phyloP scores from a whole-genome alignment of 2,329 filamentous ascomycete species.

The Sporothrix phasma region DNA sequence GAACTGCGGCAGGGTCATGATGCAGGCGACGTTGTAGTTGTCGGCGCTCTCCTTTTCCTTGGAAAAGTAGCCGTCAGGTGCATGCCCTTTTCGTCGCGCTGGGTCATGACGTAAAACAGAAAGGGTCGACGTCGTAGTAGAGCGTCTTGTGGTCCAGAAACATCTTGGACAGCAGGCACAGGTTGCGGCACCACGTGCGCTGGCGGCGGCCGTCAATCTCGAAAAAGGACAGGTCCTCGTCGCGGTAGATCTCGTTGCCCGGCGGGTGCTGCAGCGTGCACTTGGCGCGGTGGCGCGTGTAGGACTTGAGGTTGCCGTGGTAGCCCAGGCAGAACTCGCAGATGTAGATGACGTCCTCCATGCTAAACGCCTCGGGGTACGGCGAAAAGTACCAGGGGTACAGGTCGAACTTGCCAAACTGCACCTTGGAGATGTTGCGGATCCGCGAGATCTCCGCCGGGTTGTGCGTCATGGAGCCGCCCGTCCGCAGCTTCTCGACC shows the following conservation, averaged over 20 bases:
- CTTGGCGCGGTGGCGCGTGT: slow-evolving; percentile 76
- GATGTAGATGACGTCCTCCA: slow-evolving; percentile 85
- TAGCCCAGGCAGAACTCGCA: slow-evolving; percentile 96
- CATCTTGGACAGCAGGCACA: slow-evolving; percentile 89
- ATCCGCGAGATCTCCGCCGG: slow-evolving; percentile 94
- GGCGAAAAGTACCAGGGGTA: slow-evolving; percentile 99
- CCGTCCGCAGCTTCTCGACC: slow-evolving; percentile 89
- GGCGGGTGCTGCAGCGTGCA: slow-evolving; percentile 87
- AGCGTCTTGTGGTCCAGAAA: slow-evolving; percentile 97
- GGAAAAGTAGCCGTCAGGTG: slow-evolving; percentile 98
- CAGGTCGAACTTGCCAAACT: slow-evolving; percentile 85
- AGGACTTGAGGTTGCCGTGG: slow-evolving; percentile 73
- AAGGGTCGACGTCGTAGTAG: slow-evolving; percentile 99
- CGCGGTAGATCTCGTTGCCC: slow-evolving; percentile 95
- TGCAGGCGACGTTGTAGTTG: slow-evolving; percentile 96
- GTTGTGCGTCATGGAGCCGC: slow-evolving; percentile 97
- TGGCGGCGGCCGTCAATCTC: slow-evolving; percentile 94
- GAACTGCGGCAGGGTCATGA: slow-evolving; percentile 90
- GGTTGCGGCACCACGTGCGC: slow-evolving; percentile 90
- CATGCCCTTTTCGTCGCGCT: slow-evolving; percentile 76
- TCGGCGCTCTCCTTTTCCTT: slow-evolving; percentile 98
- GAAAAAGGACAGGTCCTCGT: slow-evolving; percentile 89
- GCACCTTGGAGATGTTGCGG: slow-evolving; percentile 84
- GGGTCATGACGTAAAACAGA: slow-evolving; percentile 98
- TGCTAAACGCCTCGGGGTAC: slow-evolving; percentile 80